Evolutionary conservation across 192 early-diverging fungal species (phyloP).

Genomic region (Coemansia sp.): DNA sequence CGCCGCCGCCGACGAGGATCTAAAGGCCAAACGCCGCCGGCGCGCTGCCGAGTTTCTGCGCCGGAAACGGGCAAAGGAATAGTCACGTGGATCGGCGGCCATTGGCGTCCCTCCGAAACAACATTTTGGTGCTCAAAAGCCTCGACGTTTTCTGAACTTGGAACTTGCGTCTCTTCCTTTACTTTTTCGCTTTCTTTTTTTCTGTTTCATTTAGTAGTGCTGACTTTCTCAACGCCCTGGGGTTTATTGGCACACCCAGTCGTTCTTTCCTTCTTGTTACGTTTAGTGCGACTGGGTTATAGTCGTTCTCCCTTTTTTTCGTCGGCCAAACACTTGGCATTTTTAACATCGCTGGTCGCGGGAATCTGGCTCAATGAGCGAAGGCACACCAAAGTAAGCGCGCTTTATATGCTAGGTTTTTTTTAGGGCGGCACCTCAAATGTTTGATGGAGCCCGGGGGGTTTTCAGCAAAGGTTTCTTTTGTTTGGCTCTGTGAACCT

Average conservation of each 20-base stretch:
- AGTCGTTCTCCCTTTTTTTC: too few relatives aligned
- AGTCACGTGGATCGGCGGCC: not conserved
- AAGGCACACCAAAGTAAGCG: conserved; percentile 30
- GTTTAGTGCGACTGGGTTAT: too few relatives aligned
- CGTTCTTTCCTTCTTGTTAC: too few relatives aligned
- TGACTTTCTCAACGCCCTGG: too few relatives aligned
- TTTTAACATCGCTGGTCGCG: not conserved
- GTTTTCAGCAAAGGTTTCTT: too few relatives aligned
- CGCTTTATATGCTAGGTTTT: not conserved
- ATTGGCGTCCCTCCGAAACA: not conserved
- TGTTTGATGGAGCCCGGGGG: too few relatives aligned
- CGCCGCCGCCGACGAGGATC: conserved; percentile 8
- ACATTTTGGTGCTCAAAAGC: not conserved
- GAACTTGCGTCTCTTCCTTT: not conserved
- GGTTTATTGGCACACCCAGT: too few relatives aligned
- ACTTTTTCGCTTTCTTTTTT: not conserved
- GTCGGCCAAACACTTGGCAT: too few relatives aligned
- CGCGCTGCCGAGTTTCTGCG: conserved; percentile 20
- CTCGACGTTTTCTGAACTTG: not conserved
- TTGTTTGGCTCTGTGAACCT: too few relatives aligned
- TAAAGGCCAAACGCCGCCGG: conserved; percentile 29
- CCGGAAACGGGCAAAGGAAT: conserved; percentile 2
- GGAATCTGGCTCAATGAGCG: conserved; percentile 13
- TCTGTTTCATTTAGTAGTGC: too few relatives aligned
- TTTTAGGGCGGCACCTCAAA: too few relatives aligned